These are phyloP conservation scores for Fusarium nygamai DNA, from an alignment of 2,329 filamentous ascomycete species.

Conservation along the genomic window DNA sequence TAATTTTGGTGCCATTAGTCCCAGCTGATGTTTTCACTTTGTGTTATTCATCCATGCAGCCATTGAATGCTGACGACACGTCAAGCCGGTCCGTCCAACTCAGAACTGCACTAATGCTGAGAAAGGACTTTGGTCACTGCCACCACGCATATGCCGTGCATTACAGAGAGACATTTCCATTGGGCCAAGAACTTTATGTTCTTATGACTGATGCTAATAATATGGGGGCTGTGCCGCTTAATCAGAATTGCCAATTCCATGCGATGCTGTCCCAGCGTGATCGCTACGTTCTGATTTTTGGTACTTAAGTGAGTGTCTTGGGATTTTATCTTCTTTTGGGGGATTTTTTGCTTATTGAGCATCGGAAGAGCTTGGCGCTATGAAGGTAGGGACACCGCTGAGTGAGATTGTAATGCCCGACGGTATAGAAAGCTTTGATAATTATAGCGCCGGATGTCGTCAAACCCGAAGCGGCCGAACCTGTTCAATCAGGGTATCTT, in stretches of 20 bases:
- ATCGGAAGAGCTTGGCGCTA: neutral
- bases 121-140: conserved; percentile 17
- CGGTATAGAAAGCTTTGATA: neutral
- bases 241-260: neutral
- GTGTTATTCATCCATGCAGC: neutral
- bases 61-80: neutral
- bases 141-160: neutral
- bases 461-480: neutral
- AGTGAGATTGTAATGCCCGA: conserved; percentile 8
- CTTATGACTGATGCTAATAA: neutral
- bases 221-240: neutral
- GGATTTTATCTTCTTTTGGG: rapidly evolving
- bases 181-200: neutral
- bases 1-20: neutral
- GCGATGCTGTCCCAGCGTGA: too few species aligned
- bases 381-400: neutral
- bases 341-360: neutral
- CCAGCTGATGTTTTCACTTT: neutral
- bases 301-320: too few species aligned
- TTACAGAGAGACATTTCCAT: neutral
- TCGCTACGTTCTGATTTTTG: neutral
- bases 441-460: neutral
- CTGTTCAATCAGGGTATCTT: neutral
- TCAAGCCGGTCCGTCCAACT: neutral
- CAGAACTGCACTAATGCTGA: neutral